Evolutionary conservation across 2,329 filamentous ascomycete genomes (phyloP).

Genomic region (Cladosporium sp.): DNA sequence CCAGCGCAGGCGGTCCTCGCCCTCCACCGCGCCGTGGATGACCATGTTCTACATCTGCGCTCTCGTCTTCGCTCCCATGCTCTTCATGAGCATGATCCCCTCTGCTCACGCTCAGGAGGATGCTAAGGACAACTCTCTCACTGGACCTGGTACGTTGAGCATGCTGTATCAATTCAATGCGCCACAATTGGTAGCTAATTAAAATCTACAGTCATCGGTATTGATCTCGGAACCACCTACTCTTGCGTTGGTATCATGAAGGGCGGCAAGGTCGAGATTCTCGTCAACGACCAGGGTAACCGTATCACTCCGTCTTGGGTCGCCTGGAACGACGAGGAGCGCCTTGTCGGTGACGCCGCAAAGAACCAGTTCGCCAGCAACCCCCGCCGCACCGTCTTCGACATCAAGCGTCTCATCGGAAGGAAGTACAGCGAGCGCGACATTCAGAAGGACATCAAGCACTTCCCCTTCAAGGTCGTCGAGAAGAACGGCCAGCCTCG

Average conservation of each 20-base stretch:
- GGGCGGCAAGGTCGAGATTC: conserved; percentile 90
- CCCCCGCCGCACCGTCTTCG: conserved; percentile 51
- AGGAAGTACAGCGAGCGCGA: conserved; percentile 64
- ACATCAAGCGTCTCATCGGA: conserved; percentile 53
- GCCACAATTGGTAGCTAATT: conserved; percentile 19
- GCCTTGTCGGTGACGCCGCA: conserved; percentile 93
- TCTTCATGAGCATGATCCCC: conserved; percentile 67
- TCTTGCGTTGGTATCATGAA: conserved; percentile 94
- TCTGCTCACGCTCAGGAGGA: conserved; percentile 66
- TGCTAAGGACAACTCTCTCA: conserved; percentile 60
- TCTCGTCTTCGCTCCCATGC: conserved; percentile 80
- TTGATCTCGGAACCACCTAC: conserved; percentile 88
- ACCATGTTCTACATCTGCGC: conserved; percentile 89
- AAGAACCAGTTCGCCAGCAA: conserved; percentile 78
- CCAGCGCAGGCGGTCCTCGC: conserved; percentile 27
- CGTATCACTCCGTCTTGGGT: conserved; percentile 75
- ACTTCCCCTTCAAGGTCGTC: conserved; percentile 95
- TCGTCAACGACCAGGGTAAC: conserved; percentile 96
- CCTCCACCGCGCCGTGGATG: conserved; percentile 59
- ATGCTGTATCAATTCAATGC: not conserved
- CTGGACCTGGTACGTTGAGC: conserved; percentile 63
- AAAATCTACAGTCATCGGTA: conserved; percentile 72
- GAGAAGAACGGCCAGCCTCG: conserved; percentile 88
- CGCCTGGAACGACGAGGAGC: conserved; percentile 84
- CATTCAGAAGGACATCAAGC: conserved; percentile 91